Evolutionary conservation across 345 rosid genomes (phyloP), one percentile per base, ranked within the genome.

Genomic region (Eutrema yunnanense): DNA sequence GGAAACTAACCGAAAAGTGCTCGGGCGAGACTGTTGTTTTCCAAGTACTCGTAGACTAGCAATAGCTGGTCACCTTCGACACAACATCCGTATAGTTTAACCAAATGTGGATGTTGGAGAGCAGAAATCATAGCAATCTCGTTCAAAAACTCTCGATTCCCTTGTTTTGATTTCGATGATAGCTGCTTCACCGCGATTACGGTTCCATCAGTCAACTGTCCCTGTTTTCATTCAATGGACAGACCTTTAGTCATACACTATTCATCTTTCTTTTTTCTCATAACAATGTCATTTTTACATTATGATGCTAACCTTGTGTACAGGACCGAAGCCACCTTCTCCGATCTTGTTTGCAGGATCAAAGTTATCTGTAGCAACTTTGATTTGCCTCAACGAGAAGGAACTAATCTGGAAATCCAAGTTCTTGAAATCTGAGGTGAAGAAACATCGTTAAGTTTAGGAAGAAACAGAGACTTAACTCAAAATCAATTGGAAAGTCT

Each of bases 311-410:
- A 87, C 89, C 92, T 84, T 87, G 75, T 81, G 82, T 12, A 85
- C 92, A 47, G 89, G 84, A 65, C 92, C 92, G 4, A 87, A 87
- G n/a, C 92, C 87, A 52, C 92, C 92, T 78, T 87, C 87, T 34
- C 89, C 89, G 6, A 87, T 80, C 77, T 87, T 87, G 70, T 87
- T 85, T 26, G 52, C 56, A 9, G 57, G 16, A 71, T 84, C 81
- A 69, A 87, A 87, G 80, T 85, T 78, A 63, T 84, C 68, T 0
- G 92, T 84, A 40, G 89, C 85, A 57, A 76, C 78, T 76, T 74
- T 81, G 9, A 85, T 85, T 80, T 85, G 83, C 68, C 74, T 81
- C 50, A 85, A 77, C 6, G 86, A 73, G 81, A 82, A 87, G 6
- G 81, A 62, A 12, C 83, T 84, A 11, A 78, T 68, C 33, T 85